phyloP scores from a whole-genome alignment of 495 filamentous ascomycete genomes.

The Aspergillus asperescens region DNA sequence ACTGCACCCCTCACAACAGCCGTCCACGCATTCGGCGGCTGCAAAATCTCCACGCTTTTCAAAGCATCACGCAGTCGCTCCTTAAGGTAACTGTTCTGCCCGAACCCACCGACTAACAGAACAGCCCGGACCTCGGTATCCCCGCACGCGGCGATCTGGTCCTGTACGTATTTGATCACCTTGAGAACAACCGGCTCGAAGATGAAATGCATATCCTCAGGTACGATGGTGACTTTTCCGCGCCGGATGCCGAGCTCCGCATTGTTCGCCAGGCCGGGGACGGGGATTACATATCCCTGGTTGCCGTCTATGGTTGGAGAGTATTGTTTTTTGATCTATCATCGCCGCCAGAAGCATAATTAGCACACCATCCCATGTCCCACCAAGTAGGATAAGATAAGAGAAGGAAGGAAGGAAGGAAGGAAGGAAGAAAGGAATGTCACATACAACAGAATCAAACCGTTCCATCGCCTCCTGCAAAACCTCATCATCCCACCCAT shows the following conservation, averaged over 20 bases:
- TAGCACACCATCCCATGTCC: too few relatives aligned
- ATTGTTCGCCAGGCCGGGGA: constrained; percentile 22
- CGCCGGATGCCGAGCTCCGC: constrained; percentile 13
- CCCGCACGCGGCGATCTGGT: constrained; percentile 11
- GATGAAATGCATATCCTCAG: constrained; percentile 17
- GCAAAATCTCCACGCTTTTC: constrained; percentile 20
- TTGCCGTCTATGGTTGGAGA: constrained; percentile 11
- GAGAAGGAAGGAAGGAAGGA: too few relatives aligned
- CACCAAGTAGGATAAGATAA: too few relatives aligned
- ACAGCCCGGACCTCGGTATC: constrained; percentile 40
- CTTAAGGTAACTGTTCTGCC: constrained; percentile 58
- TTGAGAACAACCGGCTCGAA: constrained; percentile 20
- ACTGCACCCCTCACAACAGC: constrained; percentile 41
- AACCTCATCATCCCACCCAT: constrained; percentile 21
- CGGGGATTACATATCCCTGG: constrained; percentile 18
- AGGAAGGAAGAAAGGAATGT: neutral
- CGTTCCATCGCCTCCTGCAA: constrained; percentile 17
- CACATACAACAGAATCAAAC: constrained; percentile 18
- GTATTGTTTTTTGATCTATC: constrained; percentile 18
- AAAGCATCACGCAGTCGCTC: constrained; percentile 21
- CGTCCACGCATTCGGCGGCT: constrained; percentile 34
- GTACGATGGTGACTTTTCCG: constrained; percentile 15
- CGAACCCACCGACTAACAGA: constrained; percentile 65
- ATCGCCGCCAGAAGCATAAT: too few relatives aligned
- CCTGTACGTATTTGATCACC: constrained; percentile 19